Base-by-base conservation (phyloP, 495 filamentous ascomycete genomes). In the Choiromyces venosus region DNA sequence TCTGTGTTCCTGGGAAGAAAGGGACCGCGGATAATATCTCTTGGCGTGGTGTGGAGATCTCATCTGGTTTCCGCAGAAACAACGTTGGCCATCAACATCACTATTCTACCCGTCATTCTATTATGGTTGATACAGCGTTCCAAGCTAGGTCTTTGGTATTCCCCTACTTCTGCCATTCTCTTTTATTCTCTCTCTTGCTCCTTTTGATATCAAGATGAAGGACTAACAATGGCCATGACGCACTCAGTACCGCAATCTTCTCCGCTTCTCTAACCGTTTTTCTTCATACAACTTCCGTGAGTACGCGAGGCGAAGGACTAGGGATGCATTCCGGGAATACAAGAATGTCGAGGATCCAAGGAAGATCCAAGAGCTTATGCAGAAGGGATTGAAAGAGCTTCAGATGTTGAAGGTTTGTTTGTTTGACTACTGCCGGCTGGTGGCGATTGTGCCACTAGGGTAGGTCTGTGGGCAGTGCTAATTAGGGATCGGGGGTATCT, bases 281-380 rank as follows among this genome's bases (percentile, higher is more conserved):
- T 89, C 93, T 69, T 87, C 90, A 74, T 99, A 97, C 86, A 98
- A 97, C 83, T 99, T 97, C 87, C 89, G 95, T 81, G 94, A 98
- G 79, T 99, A 97, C 84, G 94, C 96, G 38, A 92, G 88, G 82
- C 89, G 96, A 72, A 88, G 95, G 81, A 94, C 95, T 78, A 85
- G 85, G 79, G 95, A 97, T 85, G 88, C 92, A 14, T 99, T 99
- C 82, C 87, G 91, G 71, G 93, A 94, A 82, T 87, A 96, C 81
- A 86, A 86, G 71, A 85, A 85, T 73, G 85, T 87, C 18, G 88
- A 92, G 73, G 94, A 95, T 69, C 82, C 83, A 65, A 85, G 93
- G 75, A 85, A 86, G 83, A 87, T 96, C 82, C 93, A 97, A 82
- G 92, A 95, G 81, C 84, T 97, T 81, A 87, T 98, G 75, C 93